Conservation (phyloP, 2,329 filamentous ascomycete genomes). For the Stemphylium lycopersici region DNA sequence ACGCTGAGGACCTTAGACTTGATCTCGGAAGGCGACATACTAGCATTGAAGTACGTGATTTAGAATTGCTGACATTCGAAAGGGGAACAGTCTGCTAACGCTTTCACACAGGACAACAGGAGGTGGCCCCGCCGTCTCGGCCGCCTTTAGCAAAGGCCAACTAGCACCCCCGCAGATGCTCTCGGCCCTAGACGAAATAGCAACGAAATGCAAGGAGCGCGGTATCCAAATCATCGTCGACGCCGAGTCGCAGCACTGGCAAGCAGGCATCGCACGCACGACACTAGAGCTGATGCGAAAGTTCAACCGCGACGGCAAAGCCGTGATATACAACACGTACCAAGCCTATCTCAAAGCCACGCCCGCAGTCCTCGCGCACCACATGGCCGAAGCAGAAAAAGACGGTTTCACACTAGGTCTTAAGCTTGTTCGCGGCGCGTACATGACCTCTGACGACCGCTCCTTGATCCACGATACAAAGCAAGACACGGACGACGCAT, state of each 20-base stretch:
- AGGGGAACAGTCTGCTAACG: slow-evolving; percentile 13
- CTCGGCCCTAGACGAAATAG: slow-evolving; percentile 52
- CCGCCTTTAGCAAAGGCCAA: slow-evolving; percentile 46
- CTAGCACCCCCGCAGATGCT: slow-evolving; percentile 52
- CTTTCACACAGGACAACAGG: slow-evolving; percentile 52
- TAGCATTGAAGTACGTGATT: slow-evolving; percentile 39
- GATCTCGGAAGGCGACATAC: slow-evolving; percentile 39
- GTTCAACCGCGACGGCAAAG: slow-evolving; percentile 55
- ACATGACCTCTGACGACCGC: slow-evolving; percentile 59
- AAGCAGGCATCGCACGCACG: slow-evolving; percentile 59
- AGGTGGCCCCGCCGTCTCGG: slow-evolving; percentile 50
- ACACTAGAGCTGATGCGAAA: slow-evolving; percentile 59
- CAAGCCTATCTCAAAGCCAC: slow-evolving; percentile 63
- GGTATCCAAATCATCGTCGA: slow-evolving; percentile 55
- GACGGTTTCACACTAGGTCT: slow-evolving; percentile 61
- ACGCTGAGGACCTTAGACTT: slow-evolving; percentile 38
- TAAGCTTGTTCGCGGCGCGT: slow-evolving; percentile 65
- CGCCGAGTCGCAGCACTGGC: slow-evolving; percentile 56
- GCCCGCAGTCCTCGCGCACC: slow-evolving; percentile 48
- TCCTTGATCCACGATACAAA: slow-evolving; percentile 61
- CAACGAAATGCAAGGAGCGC: slow-evolving; percentile 47
- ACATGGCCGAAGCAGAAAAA: slow-evolving; percentile 55
- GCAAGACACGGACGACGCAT: slow-evolving; percentile 64
- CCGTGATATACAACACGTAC: slow-evolving; percentile 72
- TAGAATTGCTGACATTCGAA: neutral